Conservation (phyloP, 148 eudicot genomes). For the Fagopyrum homotropicum region DNA sequence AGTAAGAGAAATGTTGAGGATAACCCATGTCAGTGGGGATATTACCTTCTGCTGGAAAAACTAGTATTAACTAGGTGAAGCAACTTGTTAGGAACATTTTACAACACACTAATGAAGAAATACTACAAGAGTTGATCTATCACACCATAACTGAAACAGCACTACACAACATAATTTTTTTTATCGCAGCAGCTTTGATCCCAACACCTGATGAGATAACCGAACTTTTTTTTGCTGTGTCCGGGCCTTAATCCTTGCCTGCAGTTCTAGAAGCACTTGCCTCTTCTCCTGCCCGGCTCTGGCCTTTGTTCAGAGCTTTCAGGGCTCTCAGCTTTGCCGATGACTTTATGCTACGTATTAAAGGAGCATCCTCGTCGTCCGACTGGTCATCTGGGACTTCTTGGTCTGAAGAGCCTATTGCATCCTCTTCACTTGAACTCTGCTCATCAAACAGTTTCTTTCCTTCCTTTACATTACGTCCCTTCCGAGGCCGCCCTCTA, state of each 20-base stretch:
- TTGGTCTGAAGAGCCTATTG: constrained; percentile 68
- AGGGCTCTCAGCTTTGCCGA: constrained; percentile 66
- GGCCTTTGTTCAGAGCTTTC: constrained; percentile 35
- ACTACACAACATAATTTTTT: not conserved
- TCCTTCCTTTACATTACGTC: constrained; percentile 44
- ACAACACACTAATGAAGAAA: not conserved
- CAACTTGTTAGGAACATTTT: not conserved
- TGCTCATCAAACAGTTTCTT: constrained; percentile 84
- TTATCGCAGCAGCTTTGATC: too few relatives aligned
- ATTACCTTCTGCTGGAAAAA: too few relatives aligned
- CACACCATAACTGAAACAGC: not conserved
- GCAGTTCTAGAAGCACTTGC: constrained; percentile 40
- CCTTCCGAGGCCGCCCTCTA: constrained; percentile 72
- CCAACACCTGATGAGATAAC: too few relatives aligned
- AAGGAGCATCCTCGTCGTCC: constrained; percentile 63
- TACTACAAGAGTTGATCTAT: not conserved
- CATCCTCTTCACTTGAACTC: constrained; percentile 82
- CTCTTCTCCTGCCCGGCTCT: constrained; percentile 26
- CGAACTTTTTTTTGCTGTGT: too few relatives aligned
- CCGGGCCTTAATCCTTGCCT: constrained; percentile 28
- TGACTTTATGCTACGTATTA: constrained; percentile 61
- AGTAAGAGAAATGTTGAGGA: too few relatives aligned
- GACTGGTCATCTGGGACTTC: constrained; percentile 61
- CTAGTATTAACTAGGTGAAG: too few relatives aligned
- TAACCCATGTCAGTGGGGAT: too few relatives aligned